Evolutionary conservation across 2,329 filamentous ascomycete species (phyloP), one percentile per base, ranked within the genome.

Genomic region (Seiridium unicorne): DNA sequence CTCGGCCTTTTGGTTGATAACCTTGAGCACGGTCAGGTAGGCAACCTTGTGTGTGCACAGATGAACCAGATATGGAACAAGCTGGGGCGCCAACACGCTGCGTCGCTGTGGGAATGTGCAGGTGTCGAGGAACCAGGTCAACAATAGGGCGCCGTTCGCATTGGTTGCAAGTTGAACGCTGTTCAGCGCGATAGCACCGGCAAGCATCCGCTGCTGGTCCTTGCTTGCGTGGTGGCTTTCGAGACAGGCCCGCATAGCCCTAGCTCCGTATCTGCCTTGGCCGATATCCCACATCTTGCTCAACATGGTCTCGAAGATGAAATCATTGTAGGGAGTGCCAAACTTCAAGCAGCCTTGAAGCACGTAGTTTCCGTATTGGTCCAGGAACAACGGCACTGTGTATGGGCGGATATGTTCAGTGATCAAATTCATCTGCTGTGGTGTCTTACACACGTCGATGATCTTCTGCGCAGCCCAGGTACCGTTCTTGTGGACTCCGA

Each of bases 401-500:
- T 96, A 97, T 1, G 93, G 89, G 3, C 89, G 89, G 36, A 98
- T 81, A 65, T 92, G 85, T 64, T 96, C 88, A 35, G 95, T 90
- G 70, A 99, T 94, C 77, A 92, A 80, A 51, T 81, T 79, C 88
- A 95, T 94, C 77, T 98, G 93, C 46, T 81, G 79, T 5, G 90
- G 87, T 1, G 90, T 92, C 77, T 95, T 92, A 74, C 93, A 94
- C 5, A 97, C 92, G 70, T 98, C 94, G 67, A 99, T 98, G 70
- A 99, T 98, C 83, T 98, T 99, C 77, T 99, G 95, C 1, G 95
- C 95, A 58, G 95, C 95, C 95, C 95, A 99, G 1, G 95, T 99
- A 63, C 95, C 95, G 70, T 99, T 99, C 85, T 99, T 99, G 84
- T 99, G 95, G 6, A 97, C 89, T 68, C 95, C 95, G 76, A 98